Evolutionary conservation across 169 alveolate species (phyloP), one percentile per base, ranked within the genome.

Genomic region (Plasmodium gonderi): DNA sequence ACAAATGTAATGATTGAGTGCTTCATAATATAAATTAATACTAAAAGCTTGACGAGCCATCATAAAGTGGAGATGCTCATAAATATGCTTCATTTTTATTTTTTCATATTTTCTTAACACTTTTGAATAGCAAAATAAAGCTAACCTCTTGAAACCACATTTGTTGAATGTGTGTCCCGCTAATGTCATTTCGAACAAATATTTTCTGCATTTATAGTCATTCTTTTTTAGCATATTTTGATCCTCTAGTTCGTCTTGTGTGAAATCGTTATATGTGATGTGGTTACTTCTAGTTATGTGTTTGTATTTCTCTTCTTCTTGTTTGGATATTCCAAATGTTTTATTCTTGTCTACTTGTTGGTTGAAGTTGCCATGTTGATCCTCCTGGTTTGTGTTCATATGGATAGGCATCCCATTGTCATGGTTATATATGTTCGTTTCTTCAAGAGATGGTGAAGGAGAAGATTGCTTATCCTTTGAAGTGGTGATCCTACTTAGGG

Each of bases 141-240:
- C 96, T 44, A 94, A 77, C 68, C 80, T 91, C 79, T 94, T 94
- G 65, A 80, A 94, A 1, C 96, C 96, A 78, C 94, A 92, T 75
- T 90, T 94, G 51, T 94, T 85, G 76, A 91, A 94, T 14, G 96
- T 94, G 87, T 94, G 96, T 7, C 96, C 96, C 1, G 96, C 96
- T 75, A 94, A 74, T 51, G 94, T 91, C 68, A 94, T 85, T 69
- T 94, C 95, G 45, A 94, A 94, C 20, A 78, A 87, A 33, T 91
- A 54, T 47, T 82, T 94, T 40, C 96, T 38, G 12, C 60, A 49
- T 12, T 83, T 83, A 76, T 83, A 83, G 14, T 72, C 74, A 33
- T 80, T 80, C 20, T 60, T 64, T 42, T 80, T 26, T 23, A 40
- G 29, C 0, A 6, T 36, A 60, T 6, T 60, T 60, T 60, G 31